These are phyloP conservation scores for Elongisporangium prolatum DNA, from an alignment of 352 stramenopile genomes.

Conservation along the genomic window DNA sequence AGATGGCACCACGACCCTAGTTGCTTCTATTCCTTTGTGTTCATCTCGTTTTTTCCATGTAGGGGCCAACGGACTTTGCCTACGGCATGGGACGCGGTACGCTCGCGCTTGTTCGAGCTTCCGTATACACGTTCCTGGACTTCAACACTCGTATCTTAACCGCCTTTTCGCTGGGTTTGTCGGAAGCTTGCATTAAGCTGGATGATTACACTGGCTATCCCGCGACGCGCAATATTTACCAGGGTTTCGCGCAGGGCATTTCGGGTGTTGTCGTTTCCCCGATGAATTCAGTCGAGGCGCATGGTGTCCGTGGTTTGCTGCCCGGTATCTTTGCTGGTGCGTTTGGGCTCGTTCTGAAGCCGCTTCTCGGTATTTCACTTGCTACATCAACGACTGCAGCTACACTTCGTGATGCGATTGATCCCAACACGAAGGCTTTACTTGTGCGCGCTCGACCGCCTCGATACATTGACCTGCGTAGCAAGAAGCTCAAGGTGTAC, in stretches of 20 bases:
- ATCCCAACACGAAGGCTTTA: conserved; percentile 76
- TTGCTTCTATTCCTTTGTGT: not conserved
- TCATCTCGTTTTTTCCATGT: not conserved
- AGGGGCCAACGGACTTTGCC: conserved; percentile 76
- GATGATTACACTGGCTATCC: conserved; percentile 87
- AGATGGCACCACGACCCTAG: not conserved
- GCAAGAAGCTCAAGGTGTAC: conserved; percentile 74
- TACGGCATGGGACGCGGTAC: conserved; percentile 77
- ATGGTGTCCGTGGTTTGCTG: conserved; percentile 68
- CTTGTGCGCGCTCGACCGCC: conserved; percentile 72
- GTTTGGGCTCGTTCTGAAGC: conserved; percentile 81
- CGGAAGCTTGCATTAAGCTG: conserved; percentile 81
- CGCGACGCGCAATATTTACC: conserved; percentile 82
- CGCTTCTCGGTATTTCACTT: conserved; percentile 70
- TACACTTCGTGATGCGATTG: conserved; percentile 73
- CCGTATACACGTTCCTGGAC: conserved; percentile 83
- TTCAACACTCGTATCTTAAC: conserved; percentile 87
- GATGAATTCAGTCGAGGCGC: conserved; percentile 80
- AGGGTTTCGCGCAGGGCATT: conserved; percentile 81
- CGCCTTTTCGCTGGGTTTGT: conserved; percentile 72
- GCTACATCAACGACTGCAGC: conserved; percentile 64
- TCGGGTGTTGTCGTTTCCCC: conserved; percentile 80
- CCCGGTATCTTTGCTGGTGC: conserved; percentile 73
- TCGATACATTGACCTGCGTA: conserved; percentile 79
- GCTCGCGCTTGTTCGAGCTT: conserved; percentile 75